Evolutionary conservation across 208 protist genomes (phyloP), one percentile per base, ranked within the genome.

Genomic region (Leishmania martiniquensis): DNA sequence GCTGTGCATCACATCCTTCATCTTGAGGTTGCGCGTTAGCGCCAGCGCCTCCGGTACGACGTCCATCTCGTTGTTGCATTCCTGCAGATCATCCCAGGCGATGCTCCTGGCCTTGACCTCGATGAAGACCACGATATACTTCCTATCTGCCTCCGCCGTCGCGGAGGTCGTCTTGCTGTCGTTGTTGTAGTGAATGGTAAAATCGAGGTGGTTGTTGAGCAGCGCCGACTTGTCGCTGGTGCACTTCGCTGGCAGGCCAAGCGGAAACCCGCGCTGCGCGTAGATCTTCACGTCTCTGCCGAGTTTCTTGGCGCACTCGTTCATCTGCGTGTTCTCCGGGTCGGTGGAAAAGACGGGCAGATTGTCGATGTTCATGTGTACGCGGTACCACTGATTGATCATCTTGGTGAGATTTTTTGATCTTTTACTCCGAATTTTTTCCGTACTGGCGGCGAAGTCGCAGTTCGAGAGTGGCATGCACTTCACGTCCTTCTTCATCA

Each of bases 321-420:
- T 37, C 59, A 83, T 77, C 7, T 68, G 39, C 34, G 68, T 66
- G 1, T 34, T 25, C 34, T 59, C n/a, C 29, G 73, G 67, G 0
- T 52, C 60, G 75, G 81, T 87, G 57, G 77, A 83, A 72, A 93
- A 92, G 22, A 86, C 85, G 12, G 90, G 91, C 45, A 97, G 83
- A 76, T 97, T 94, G 82, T 97, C 93, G 42, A 97, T 87, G 75
- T 77, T 95, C 87, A 97, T 92, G 68, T 90, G 89, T 25, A 88
- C 93, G n/a, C 93, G 91, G 73, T 96, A 97, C 29, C 86, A 88
- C 32, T 81, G 72, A 68, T 96, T 78, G 80, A 97, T 94, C 70
- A 88, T 86, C 47, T 78, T 83, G 44, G 84, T 75, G 29, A 96
- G 47, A n/a, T n/a, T 71, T 17, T 62, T 25, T 51, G 79, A 80